Evolutionary conservation across 176 grass and related monocot species (phyloP), one percentile per base, ranked within the genome.

Genomic region (Bothriochloa decipiens): DNA sequence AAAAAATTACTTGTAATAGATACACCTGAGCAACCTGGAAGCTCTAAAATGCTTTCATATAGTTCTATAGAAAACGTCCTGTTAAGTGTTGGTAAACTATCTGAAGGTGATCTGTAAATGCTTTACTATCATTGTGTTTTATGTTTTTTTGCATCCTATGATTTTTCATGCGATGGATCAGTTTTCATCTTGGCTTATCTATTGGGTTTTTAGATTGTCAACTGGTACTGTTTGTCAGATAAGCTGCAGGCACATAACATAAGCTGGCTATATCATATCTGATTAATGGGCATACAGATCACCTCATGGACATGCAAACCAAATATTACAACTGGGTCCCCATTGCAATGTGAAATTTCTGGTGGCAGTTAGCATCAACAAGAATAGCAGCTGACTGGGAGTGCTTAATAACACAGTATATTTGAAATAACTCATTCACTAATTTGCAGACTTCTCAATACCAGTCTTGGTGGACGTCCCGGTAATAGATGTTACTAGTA

Each of bases 401-500:
- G 32, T 32, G 20, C 3, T 68, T 68, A n/a, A 39, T 62, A 46
- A 36, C 23, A 1, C 29, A 29, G 55, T 61, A 49, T 62, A 65
- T 65, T 86, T 79, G 13, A 47, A 86, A 86, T 29, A 50, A 86
- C 71, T 79, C 20, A 16, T 45, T 50, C 15, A 39, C 41, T 60
- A 73, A 50, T 49, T 49, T 20, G 61, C 25, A 25, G 50, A 62
- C 61, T 27, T 28, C 25, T 79, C 41, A 68, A 78, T 42, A 12
- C 50, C 47, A 55, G 20, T 50, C 33, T 14, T 14, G 33, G 27
- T 53, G 47, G 16, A 11, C 1, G 18, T 49, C 52, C 45, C 41
- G 37, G 17, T 68, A 9, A 69, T 52, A 37, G 63, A 68, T 52
- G 11, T n/a, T 80, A 35, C 46, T 47, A 12, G 20, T 53, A 15